phyloP scores from a whole-genome alignment of 805 yeast species.

The Tetrapisispora iriomotensis region DNA sequence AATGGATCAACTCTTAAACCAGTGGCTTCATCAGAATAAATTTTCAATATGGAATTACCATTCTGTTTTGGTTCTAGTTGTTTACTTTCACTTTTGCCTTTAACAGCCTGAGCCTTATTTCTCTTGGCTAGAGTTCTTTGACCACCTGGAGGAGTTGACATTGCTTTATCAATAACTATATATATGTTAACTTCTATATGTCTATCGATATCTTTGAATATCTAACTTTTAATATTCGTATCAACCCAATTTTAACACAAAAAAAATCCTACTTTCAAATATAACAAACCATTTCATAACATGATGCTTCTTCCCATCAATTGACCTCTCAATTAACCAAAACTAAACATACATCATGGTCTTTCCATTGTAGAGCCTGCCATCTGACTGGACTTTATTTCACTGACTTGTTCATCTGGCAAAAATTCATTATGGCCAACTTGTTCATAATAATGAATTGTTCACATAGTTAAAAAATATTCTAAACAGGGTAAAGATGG shows the following conservation, averaged over 20 bases:
- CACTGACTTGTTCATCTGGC: too few relatives aligned
- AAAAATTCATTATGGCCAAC: constrained; percentile 1
- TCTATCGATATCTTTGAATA: background rate
- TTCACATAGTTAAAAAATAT: too few relatives aligned
- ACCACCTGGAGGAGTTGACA: constrained; percentile 46
- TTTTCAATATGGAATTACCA: constrained; percentile 86
- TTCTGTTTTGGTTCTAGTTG: constrained; percentile 78
- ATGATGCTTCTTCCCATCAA: too few relatives aligned
- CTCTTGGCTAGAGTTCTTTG: constrained; percentile 73
- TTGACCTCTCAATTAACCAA: too few relatives aligned
- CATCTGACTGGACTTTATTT: background rate
- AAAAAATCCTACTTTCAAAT: too few relatives aligned
- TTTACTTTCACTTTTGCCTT: constrained; percentile 41
- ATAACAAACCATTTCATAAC: too few relatives aligned
- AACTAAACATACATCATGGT: too few relatives aligned
- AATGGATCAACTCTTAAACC: constrained; percentile 90
- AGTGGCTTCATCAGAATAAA: constrained; percentile 92
- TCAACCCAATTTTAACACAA: too few relatives aligned
- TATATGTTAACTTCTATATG: background rate
- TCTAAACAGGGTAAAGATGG: too few relatives aligned
- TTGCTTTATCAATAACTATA: background rate
- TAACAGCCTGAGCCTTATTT: constrained; percentile 59
- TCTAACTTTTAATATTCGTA: too few relatives aligned
- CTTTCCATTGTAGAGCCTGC: too few relatives aligned
- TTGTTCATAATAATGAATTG: background rate